phyloP scores from a whole-genome alignment of 2,329 filamentous ascomycete species.

The Claviceps spartinae region DNA sequence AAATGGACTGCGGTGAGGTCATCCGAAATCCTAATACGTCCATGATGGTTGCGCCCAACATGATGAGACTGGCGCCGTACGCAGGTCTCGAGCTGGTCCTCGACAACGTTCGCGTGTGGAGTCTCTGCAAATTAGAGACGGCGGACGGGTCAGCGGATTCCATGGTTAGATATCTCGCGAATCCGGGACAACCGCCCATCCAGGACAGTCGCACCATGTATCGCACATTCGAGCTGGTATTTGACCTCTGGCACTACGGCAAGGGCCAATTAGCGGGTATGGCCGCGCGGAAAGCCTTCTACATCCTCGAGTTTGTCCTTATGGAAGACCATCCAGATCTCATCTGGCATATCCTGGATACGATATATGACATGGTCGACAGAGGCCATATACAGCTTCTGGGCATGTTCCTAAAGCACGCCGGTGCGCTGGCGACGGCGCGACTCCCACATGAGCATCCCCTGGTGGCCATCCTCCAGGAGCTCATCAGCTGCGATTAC shows the following conservation, averaged over 20 bases:
- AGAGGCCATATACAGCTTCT: conserved; percentile 21
- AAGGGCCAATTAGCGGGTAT: conserved; percentile 22
- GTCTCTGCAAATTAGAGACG: conserved; percentile 20
- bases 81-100: conserved; percentile 20
- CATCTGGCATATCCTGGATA: conserved; percentile 25
- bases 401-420: conserved; percentile 20
- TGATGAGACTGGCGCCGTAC: conserved; percentile 14
- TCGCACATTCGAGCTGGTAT: conserved; percentile 24
- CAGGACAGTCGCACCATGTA: conserved; percentile 27
- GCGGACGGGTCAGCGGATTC: conserved; percentile 16
- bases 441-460: conserved; percentile 20
- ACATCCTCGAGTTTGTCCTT: conserved; percentile 22
- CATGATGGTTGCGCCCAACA: conserved; percentile 11
- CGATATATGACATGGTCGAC: conserved; percentile 25
- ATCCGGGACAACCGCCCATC: conserved; percentile 21
- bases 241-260: conserved; percentile 23
- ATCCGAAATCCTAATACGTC: neutral
- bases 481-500: conserved; percentile 19
- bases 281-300: conserved; percentile 23
- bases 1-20: neutral
- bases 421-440: conserved; percentile 15
- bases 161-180: conserved; percentile 23
- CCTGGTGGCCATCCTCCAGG: conserved; percentile 19
- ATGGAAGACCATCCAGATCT: conserved; percentile 24
- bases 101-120: conserved; percentile 22